Base-by-base conservation (phyloP, 768 basidiomycete genomes). In the Tricholoma hemisulphureum region DNA sequence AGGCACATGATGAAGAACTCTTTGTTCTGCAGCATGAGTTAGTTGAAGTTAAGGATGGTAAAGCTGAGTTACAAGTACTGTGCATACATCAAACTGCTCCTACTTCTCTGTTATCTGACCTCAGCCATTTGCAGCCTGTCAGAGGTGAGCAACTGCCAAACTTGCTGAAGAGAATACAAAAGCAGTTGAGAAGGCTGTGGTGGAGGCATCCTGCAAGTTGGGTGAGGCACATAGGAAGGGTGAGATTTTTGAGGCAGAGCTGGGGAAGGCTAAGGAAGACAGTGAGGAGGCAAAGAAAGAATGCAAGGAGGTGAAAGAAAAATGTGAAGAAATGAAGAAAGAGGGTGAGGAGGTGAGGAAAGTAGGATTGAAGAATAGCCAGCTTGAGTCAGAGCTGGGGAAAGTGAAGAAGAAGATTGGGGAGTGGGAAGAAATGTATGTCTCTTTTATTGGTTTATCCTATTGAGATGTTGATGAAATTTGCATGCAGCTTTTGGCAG, bases 401-500 rank as follows among this genome's bases (percentile, higher is more conserved):
- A n/a, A n/a, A n/a, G n/a, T n/a, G n/a, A n/a, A n/a, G n/a, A n/a
- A n/a, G n/a, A n/a, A n/a, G 26, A 16, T 20, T 32, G 46, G 21
- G 14, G 46, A 50, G 13, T 32, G 35, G 4, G 46, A 56, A 23
- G n/a, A 29, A 6, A n/a, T 18, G 55, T 56, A 26, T 2, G 55
- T 46, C 31, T 50, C 35, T n/a, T n/a, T n/a, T n/a, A n/a, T 29
- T 10, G 7, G 11, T 45, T 13, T 24, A 2, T 11, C 13, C 11
- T n/a, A n/a, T 29, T 24, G 3, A 4, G 18, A 18, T 29, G 8
- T 1, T 41, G n/a, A 26, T 11, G 39, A 20, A 9, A 41, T n/a
- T 13, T 20, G 5, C 8, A 10, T 43, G 26, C n/a, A 63, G 62
- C 24, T 50, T 50, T 13, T 26, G 46, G 24, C 48, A 61, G 34